Percentiles rank a stretch among this genome's conserved stretches.
These are phyloP conservation scores for Polychytrium aggregatum DNA, from an alignment of 192 early-diverging fungal species.

Conservation along the genomic window DNA sequence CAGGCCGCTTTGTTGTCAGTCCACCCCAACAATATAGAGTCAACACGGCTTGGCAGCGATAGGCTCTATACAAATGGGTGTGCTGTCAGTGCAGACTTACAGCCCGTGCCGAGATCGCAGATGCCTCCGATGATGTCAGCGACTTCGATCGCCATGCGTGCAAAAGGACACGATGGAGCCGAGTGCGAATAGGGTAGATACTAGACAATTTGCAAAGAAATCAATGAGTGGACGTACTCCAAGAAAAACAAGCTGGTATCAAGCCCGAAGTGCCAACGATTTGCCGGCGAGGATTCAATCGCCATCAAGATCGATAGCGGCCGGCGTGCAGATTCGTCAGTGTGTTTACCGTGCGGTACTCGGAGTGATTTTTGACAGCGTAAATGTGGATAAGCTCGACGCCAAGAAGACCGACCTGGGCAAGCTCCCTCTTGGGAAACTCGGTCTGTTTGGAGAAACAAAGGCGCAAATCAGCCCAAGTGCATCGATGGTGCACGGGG, in stretches of 20 bases:
- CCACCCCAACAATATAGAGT: neutral
- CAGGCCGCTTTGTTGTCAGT: neutral
- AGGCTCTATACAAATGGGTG: no score
- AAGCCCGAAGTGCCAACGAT: no score
- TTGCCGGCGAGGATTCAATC: no score
- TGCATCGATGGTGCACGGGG: conserved; percentile 1
- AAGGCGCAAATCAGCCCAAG: no score
- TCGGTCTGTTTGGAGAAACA: no score
- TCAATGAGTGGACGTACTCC: no score
- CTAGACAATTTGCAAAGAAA: no score
- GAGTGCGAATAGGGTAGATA: no score
- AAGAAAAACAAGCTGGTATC: no score
- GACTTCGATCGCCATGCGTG: conserved; percentile 46
- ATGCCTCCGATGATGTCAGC: conserved; percentile 55
- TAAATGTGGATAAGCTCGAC: conserved; percentile 50
- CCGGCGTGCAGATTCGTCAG: no score
- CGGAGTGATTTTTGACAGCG: conserved; percentile 12
- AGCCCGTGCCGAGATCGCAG: conserved; percentile 58
- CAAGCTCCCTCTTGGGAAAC: conserved; percentile 46
- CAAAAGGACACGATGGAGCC: conserved; percentile 52
- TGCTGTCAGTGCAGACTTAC: conserved; percentile 28
- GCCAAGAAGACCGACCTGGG: conserved; percentile 50
- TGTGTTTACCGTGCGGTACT: conserved; percentile 1
- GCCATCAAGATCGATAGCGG: no score
- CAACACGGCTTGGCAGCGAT: no score